Conservation (phyloP, 1,284 basidiomycete species). For the Sporisorium exsertum region DNA sequence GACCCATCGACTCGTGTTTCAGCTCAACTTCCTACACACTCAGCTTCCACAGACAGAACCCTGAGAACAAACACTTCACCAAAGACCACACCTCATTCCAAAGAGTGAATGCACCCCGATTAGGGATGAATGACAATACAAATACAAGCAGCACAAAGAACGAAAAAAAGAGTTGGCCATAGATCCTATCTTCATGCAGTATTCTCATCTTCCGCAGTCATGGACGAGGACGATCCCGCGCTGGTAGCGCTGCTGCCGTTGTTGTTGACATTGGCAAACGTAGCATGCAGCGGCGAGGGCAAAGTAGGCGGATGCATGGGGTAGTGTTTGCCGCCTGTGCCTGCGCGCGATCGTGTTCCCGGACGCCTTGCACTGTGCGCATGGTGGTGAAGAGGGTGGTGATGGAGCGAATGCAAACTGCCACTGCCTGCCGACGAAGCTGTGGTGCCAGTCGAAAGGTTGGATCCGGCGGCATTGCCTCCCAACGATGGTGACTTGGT, state of each 20-base stretch:
- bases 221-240: not conserved
- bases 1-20: too few species aligned
- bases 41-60: too few species aligned
- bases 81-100: not conserved
- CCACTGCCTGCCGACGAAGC: conserved; percentile 3
- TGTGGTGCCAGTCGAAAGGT: conserved; percentile 14
- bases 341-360: conserved; percentile 31
- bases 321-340: conserved; percentile 36
- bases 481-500: conserved; percentile 19
- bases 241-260: not conserved
- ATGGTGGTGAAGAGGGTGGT: conserved; percentile 8
- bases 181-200: too few species aligned
- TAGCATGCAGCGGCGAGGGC: conserved; percentile 32
- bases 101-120: not conserved
- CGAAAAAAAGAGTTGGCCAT: not conserved
- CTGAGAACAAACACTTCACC: too few species aligned
- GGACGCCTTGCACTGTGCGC: conserved; percentile 16
- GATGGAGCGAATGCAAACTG: conserved; percentile 5
- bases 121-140: not conserved
- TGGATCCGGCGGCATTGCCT: not conserved
- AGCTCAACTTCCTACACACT: too few species aligned
- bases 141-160: not conserved
- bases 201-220: conserved; percentile 1
- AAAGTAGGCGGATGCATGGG: conserved; percentile 44
- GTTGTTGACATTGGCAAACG: conserved; percentile 22